Percentiles rank a stretch among this genome's conserved stretches.
These are phyloP conservation scores for Colletotrichum aenigma DNA, from an alignment of 2,329 filamentous ascomycete genomes.

Conservation along the genomic window DNA sequence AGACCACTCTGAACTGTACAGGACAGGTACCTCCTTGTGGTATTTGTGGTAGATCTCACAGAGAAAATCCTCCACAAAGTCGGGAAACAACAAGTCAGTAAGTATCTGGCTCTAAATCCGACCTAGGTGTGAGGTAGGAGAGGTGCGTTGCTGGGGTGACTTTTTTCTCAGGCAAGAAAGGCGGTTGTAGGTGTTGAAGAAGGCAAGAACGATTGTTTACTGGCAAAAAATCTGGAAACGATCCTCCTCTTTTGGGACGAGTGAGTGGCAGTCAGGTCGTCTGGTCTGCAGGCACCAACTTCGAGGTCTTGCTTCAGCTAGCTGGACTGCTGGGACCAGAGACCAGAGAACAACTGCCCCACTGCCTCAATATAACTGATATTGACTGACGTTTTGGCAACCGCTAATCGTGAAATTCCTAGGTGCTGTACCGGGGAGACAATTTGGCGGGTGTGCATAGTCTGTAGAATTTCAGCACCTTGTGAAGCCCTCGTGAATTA, in stretches of 20 bases:
- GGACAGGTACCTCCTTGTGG: background rate
- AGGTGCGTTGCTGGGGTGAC: background rate
- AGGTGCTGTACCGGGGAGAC: background rate
- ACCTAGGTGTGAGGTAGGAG: background rate
- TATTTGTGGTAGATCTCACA: background rate
- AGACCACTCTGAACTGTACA: background rate
- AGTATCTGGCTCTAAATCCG: background rate
- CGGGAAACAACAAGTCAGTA: background rate
- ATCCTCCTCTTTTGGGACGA: background rate
- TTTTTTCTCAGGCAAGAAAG: background rate
- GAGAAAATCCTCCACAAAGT: background rate
- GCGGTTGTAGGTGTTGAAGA: background rate
- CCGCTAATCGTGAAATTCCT: background rate
- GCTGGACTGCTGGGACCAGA: background rate
- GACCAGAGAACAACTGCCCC: background rate
- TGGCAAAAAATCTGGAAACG: background rate
- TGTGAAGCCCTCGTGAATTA: background rate
- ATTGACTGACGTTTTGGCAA: background rate
- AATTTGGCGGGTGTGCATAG: background rate
- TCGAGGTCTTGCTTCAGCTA: background rate
- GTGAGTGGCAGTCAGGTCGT: background rate
- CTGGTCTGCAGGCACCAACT: background rate
- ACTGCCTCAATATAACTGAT: background rate
- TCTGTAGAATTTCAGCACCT: background rate
- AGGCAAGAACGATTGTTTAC: background rate